Base-by-base conservation (phyloP, 352 stramenopile species). In the Phytophthora fragariaefolia region DNA sequence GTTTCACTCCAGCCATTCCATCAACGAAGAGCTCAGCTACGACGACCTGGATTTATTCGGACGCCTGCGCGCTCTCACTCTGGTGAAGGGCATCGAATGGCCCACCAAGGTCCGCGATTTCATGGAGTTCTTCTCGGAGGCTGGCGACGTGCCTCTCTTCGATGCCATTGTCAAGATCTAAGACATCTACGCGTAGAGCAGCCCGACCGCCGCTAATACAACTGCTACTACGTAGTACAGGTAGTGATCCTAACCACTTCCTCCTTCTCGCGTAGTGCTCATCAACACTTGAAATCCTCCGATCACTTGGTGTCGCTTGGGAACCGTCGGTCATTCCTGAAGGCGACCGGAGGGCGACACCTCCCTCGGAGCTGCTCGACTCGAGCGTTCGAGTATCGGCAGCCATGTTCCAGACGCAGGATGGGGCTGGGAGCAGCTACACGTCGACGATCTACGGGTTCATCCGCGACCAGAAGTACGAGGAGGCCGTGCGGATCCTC, bases 391-490 rank as follows among this genome's bases (percentile, higher is more conserved):
- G 1, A 10, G 26, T 17, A 18, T 52, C 46, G 28, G 8, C 27
- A 52, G 20, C 26, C 15, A 90, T 90, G 83, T 90, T 87, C 63
- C 84, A 92, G 66, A 62, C 79, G 24, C 80, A 89, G 42, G 84
- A 91, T 48, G 78, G 78, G 53, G 57, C 58, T 23, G 73, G 80
- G 53, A 85, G 80, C 56, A 95, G 87, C 83, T 98, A 98, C 76
- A 99, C 96, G 61, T 87, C 87, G 43, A 96, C 86, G 24, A 96
- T 99, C 57, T 99, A 99, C 67, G 89, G 90, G 18, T 92, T 90
- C 58, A 98, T 99, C 48, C 91, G 95, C 52, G 93, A 98, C 60
- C 81, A 96, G 59, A 96, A 98, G 66, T 99, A 98, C 69, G 78
- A 86, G 15, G 93, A 98, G 69, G 97, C 96, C 9, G 92, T 98